Conservation (phyloP, 1,284 basidiomycete genomes). For the Ceratobasidium sp. region DNA sequence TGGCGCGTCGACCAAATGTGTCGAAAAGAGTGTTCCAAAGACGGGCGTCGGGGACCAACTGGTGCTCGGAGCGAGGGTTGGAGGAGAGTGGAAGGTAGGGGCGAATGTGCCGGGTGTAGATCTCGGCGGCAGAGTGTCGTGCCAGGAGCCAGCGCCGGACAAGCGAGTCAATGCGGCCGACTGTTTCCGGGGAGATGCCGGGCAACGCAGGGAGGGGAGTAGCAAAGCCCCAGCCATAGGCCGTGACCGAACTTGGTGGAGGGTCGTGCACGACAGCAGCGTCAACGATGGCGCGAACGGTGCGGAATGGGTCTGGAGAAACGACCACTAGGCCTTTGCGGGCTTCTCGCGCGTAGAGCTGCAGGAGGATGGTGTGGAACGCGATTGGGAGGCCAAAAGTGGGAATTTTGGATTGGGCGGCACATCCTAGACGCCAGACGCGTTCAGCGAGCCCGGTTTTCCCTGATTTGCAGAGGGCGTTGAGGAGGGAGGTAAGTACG, state of each 20-base stretch:
- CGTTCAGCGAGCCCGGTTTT: slow-evolving; percentile 70
- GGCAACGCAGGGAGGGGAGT: slow-evolving; percentile 50
- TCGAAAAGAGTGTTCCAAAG: slow-evolving; percentile 76
- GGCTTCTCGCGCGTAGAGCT: slow-evolving; percentile 64
- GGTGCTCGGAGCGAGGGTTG: slow-evolving; percentile 55
- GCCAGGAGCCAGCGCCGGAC: slow-evolving; percentile 53
- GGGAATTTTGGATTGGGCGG: slow-evolving; percentile 55
- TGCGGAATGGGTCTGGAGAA: background rate
- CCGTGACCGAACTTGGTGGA: background rate
- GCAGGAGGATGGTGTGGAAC: slow-evolving; percentile 79
- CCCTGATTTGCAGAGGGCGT: slow-evolving; percentile 71
- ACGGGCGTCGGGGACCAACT: slow-evolving; percentile 65
- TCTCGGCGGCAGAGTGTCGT: slow-evolving; percentile 48
- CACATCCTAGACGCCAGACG: slow-evolving; percentile 71
- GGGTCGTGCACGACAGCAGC: background rate
- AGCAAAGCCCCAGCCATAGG: slow-evolving; percentile 56
- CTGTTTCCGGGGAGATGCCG: slow-evolving; percentile 25
- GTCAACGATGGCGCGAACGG: slow-evolving; percentile 19
- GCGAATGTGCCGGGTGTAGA: slow-evolving; percentile 35
- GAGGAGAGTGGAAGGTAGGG: slow-evolving; percentile 23
- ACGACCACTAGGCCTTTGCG: slow-evolving; percentile 49
- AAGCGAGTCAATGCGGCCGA: slow-evolving; percentile 48
- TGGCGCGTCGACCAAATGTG: slow-evolving; percentile 61
- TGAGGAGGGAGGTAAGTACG: slow-evolving; percentile 70
- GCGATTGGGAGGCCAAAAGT: slow-evolving; percentile 66